Evolutionary conservation across 2,329 filamentous ascomycete genomes (phyloP).

Genomic region (Pleurostoma richardsiae): DNA sequence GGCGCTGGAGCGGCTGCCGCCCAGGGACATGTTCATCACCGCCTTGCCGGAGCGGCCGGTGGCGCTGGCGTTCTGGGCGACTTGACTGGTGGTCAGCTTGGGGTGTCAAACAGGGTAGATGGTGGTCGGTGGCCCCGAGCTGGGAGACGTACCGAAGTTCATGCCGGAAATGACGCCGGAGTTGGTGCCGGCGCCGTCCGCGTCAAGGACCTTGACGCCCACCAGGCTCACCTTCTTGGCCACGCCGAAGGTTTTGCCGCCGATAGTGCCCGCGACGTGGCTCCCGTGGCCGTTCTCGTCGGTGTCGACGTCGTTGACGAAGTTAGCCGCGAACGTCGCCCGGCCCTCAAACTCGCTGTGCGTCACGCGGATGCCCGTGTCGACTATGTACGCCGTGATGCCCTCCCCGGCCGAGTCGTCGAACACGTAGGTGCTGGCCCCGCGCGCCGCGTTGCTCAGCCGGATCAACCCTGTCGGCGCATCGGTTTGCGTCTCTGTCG

Average conservation of each 20-base stretch:
- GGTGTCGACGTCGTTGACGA: constrained; percentile 40
- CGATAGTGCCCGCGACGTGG: constrained; percentile 60
- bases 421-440: constrained; percentile 38
- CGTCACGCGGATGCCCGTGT: constrained; percentile 55
- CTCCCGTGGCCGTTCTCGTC: constrained; percentile 60
- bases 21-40: constrained; percentile 61
- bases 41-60: constrained; percentile 42
- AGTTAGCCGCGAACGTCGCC: constrained; percentile 48
- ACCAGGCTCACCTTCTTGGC: constrained; percentile 52
- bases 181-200: constrained; percentile 39
- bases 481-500: constrained; percentile 43
- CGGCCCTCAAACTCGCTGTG: constrained; percentile 55
- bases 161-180: constrained; percentile 54
- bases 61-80: constrained; percentile 38
- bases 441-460: constrained; percentile 37
- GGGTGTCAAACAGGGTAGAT: background rate
- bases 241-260: constrained; percentile 55
- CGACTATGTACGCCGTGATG: constrained; percentile 60
- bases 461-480: constrained; percentile 50
- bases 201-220: constrained; percentile 58
- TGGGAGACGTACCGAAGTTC: constrained; percentile 34
- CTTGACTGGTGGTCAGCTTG: constrained; percentile 10
- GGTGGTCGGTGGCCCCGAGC: background rate
- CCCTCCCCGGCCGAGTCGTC: constrained; percentile 46
- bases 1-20: constrained; percentile 40